Conservation (phyloP, 1,284 basidiomycete species). For the Mycosarcoma maydis region DNA sequence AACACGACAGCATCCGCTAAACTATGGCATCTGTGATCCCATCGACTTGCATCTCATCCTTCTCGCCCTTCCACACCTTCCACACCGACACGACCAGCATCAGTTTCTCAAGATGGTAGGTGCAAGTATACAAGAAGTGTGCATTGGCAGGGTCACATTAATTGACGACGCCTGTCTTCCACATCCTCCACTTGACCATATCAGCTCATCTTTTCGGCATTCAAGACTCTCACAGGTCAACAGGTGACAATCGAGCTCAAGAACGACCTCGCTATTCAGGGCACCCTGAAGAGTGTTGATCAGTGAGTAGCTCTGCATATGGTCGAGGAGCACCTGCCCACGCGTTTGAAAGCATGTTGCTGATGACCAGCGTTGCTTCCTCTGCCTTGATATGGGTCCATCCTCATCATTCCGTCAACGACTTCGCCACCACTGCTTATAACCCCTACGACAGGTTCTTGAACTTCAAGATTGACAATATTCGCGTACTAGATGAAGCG, state of each 20-base stretch:
- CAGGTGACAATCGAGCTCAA: constrained; percentile 92
- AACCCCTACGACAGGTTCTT: constrained; percentile 76
- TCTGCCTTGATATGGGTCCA: too few species aligned
- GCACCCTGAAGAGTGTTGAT: constrained; percentile 95
- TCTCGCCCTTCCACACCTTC: too few species aligned
- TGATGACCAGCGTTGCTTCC: too few species aligned
- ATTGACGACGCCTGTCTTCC: not conserved
- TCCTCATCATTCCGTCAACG: too few species aligned
- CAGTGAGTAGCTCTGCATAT: constrained; percentile 71
- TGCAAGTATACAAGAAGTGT: not conserved
- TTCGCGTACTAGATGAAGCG: constrained; percentile 89
- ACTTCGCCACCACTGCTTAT: too few species aligned
- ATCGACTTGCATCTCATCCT: not conserved
- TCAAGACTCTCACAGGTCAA: constrained; percentile 98
- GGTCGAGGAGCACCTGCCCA: too few species aligned
- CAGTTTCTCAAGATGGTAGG: constrained; percentile 25
- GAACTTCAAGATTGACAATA: constrained; percentile 94
- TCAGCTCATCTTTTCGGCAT: constrained; percentile 94
- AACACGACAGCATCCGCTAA: too few species aligned
- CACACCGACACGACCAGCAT: constrained; percentile 1
- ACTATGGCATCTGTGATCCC: too few species aligned
- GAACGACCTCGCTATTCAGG: constrained; percentile 97
- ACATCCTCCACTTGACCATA: not conserved
- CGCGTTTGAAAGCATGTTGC: too few species aligned
- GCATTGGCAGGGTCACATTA: not conserved